phyloP scores from a whole-genome alignment of 176 grass and related monocot species.

The Urochloa ruziziensis region DNA sequence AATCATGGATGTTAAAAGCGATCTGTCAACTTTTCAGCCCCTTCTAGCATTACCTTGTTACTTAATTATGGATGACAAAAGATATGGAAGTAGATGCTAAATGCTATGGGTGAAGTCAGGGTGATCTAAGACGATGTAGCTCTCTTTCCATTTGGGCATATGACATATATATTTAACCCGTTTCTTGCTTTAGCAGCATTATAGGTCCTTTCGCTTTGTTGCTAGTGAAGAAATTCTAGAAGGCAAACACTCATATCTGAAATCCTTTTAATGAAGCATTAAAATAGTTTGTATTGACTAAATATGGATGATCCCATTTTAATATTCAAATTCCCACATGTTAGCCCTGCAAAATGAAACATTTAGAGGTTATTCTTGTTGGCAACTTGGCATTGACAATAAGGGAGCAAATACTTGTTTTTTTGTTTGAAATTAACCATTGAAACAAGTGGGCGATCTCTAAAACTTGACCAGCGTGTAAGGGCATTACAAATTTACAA shows the following conservation, averaged over 20 bases:
- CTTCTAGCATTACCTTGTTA: not conserved
- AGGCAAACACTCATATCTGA: not conserved
- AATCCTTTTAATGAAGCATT: not conserved
- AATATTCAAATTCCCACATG: not conserved
- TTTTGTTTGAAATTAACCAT: not conserved
- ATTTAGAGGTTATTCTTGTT: not conserved
- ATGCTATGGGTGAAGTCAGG: too few species aligned
- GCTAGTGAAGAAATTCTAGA: not conserved
- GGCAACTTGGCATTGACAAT: not conserved
- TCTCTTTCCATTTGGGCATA: conserved; percentile 6
- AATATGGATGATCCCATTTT: not conserved
- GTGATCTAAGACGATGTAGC: not conserved
- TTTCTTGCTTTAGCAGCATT: not conserved
- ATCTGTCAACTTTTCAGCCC: not conserved
- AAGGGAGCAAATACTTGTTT: not conserved
- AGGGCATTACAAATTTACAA: not conserved
- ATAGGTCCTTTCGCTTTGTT: not conserved
- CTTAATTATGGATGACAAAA: not conserved
- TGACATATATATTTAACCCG: not conserved
- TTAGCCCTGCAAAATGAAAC: not conserved
- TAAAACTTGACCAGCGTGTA: not conserved
- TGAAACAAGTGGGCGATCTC: not conserved
- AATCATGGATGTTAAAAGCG: not conserved
- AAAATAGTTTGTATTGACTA: not conserved
- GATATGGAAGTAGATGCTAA: not conserved